phyloP scores from a whole-genome alignment of 306 rosid species.

The Sphenostylis stenocarpa region DNA sequence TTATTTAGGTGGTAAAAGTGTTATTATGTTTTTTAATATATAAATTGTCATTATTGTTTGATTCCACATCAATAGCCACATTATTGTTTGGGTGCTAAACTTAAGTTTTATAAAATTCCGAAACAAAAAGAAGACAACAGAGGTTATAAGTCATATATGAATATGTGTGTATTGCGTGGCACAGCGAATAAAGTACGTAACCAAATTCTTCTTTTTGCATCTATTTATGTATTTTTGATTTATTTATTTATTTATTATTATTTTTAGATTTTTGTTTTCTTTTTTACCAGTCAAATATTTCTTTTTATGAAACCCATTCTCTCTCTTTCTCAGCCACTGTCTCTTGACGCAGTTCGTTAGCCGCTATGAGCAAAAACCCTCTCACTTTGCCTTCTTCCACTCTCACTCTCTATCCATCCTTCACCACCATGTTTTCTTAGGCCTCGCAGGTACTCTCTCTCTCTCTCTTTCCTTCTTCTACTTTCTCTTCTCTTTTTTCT shows the following conservation, averaged over 20 bases:
- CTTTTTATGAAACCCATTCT: not conserved
- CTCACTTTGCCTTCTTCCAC: not conserved
- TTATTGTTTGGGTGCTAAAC: not conserved
- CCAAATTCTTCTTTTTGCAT: conserved; percentile 28
- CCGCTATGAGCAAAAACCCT: conserved; percentile 32
- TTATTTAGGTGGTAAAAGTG: not conserved
- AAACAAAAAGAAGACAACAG: not conserved
- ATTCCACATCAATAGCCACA: not conserved
- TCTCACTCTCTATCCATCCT: conserved; percentile 16
- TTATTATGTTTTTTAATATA: not conserved
- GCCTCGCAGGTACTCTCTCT: conserved; percentile 6
- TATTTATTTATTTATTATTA: not conserved
- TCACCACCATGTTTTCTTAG: conserved; percentile 7
- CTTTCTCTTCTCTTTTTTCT: not conserved
- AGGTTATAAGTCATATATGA: not conserved
- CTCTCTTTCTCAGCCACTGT: not conserved
- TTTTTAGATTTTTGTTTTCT: not conserved
- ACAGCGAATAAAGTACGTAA: conserved; percentile 30
- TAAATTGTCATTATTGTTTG: not conserved
- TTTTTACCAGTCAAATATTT: conserved; percentile 36
- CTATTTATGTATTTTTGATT: not conserved
- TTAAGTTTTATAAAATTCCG: not conserved
- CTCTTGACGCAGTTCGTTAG: conserved; percentile 29
- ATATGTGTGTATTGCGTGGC: not conserved
- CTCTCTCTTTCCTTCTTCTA: not conserved